Evolutionary conservation across 768 basidiomycete genomes (phyloP), one percentile per base, ranked within the genome.

Genomic region (Hypsizygus marmoreus): DNA sequence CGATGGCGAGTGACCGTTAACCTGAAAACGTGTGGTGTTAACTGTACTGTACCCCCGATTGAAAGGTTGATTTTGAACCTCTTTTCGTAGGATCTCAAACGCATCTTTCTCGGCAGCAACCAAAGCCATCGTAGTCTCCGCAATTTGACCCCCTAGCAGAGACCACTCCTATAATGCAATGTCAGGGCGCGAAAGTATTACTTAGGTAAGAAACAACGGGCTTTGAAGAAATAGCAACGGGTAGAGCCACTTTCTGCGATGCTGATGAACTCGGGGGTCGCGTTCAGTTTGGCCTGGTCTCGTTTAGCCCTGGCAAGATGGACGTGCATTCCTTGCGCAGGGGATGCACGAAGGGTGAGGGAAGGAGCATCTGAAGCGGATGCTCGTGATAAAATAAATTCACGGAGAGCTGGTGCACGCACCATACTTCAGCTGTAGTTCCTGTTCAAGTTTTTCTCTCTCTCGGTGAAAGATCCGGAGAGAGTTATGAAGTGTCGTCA

Each of bases 281-380:
- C 58, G 49, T 74, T 73, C 25, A 87, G 55, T 48, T 67, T 75
- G 10, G 57, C 56, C 38, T 74, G 76, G 49, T 89, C 86, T 22
- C 83, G 80, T 62, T 81, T 90, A 4, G 75, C 67, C 54, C 76
- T 80, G 20, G 75, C 71, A 20, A 92, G 66, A 51, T 91, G 90
- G 31, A 91, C 76, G 60, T 88, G 86, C 73, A 84, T 79, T 4
- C 91, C 91, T 33, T 83, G 80, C 8, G 75, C 74, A 13, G 82
- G 75, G 1, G 78, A 84, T 19, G 81, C 78, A 29, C 88, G 82
- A 34, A 93, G 71, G 10, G 87, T 83, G 50, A 92, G 58, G 10
- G 90, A 90, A 17, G 86, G 81, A 1, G 83, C 78, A 64, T 70
- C 90, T 92, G 40, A 8, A 36, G 33, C n/a, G 9, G 23, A 35